These are phyloP conservation scores for Apophysomyces trapeziformis DNA, from an alignment of 371 early-diverging fungal genomes.

Conservation along the genomic window DNA sequence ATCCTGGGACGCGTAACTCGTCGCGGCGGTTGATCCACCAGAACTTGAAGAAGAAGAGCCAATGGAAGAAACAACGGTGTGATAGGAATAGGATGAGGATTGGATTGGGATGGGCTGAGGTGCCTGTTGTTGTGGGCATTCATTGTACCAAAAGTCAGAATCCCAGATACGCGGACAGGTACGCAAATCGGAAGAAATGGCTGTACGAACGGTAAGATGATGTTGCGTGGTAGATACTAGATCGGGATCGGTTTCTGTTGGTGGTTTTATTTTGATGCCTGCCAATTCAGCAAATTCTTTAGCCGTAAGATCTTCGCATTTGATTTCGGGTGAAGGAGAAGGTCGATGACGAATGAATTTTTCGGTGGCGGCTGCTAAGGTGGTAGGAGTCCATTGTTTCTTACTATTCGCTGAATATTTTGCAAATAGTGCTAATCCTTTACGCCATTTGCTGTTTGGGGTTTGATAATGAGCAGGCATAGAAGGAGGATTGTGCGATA, in stretches of 20 bases:
- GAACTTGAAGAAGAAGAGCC: slow-evolving; percentile 12
- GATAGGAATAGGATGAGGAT: slow-evolving; percentile 11
- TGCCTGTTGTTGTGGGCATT: not conserved
- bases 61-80: slow-evolving; percentile 13
- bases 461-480: slow-evolving; percentile 1
- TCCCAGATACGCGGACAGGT: slow-evolving; percentile 20
- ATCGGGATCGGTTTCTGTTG: slow-evolving; percentile 1
- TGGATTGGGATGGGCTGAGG: not conserved
- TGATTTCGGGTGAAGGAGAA: slow-evolving; percentile 15
- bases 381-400: slow-evolving; percentile 15
- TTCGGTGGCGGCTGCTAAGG: slow-evolving; percentile 31
- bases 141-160: slow-evolving; percentile 25
- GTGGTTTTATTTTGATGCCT: slow-evolving; percentile 26
- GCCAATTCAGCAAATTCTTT: slow-evolving; percentile 36
- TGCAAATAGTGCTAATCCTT: slow-evolving; percentile 4
- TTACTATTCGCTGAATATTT: not conserved
- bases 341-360: slow-evolving; percentile 23
- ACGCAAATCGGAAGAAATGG: slow-evolving; percentile 2
- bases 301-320: slow-evolving; percentile 36
- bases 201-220: slow-evolving; percentile 15
- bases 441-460: slow-evolving; percentile 4
- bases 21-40: not conserved
- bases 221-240: not conserved
- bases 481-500: slow-evolving; percentile 23
- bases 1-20: slow-evolving; percentile 3